Evolutionary conservation across 1,284 basidiomycete genomes (phyloP), one percentile per base, ranked within the genome.

Genomic region (Sphagnurus paluster): DNA sequence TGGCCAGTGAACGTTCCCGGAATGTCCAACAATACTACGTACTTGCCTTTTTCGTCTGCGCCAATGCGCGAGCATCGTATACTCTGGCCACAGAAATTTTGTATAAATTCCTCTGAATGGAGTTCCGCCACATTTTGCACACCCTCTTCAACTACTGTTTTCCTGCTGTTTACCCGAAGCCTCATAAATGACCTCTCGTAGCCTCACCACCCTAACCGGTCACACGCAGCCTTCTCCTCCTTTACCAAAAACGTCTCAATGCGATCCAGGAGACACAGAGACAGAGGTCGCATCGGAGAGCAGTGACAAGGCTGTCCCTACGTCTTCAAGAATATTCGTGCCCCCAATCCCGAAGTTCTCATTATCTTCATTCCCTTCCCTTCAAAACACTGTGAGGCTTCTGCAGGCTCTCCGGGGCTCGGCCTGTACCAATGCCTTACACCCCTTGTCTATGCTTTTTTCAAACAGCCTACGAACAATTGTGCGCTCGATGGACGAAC

Each of bases 231-330:
- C n/a, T 32, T 5, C n/a, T 23, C 20, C 5, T 36, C 17, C 42
- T 21, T 14, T 42, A 28, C 6, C 50, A 39, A 37, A 48, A 44
- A 21, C 39, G 25, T 28, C 41, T 36, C 34, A 52, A 49, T 23
- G 44, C 49, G 13, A 23, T 46, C 24, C 39, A 34, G 20, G 48
- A 42, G 19, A 37, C 13, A 21, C 45, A 7, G 47, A 44, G 50
- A 55, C 56, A 10, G 57, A 60, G 38, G 61, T 55, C 32, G 36
- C 59, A 23, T 39, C n/a, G n/a, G n/a, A n/a, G n/a, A n/a, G 52
- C 46, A 62, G 58, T 39, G 56, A 57, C 32, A 53, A 54, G 7
- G 43, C 60, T 16, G 52, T 48, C 9, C 52, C 59, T 17, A 42
- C 54, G 5, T 54, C 57, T 3, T 56, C 59, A 9, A 51, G 49